phyloP scores from a whole-genome alignment of 257 asterid species.

The Plantago ovata region DNA sequence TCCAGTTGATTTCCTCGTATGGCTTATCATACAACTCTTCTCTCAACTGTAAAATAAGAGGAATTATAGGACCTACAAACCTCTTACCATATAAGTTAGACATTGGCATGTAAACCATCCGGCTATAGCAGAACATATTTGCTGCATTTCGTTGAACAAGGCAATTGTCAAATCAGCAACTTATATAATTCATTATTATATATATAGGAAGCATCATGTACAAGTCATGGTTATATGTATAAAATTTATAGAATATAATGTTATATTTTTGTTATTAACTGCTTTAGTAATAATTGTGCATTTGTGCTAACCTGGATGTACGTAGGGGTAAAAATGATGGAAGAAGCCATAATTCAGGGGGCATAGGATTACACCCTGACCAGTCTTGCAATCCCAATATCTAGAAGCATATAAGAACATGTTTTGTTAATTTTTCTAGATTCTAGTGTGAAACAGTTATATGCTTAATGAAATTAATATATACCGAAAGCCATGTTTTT shows the following conservation, averaged over 20 bases:
- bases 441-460: neutral
- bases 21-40: slow-evolving; percentile 63
- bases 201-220: too few relatives aligned
- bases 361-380: slow-evolving; percentile 77
- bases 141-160: too few relatives aligned
- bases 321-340: slow-evolving; percentile 64
- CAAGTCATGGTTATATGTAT: too few relatives aligned
- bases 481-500: slow-evolving; percentile 76
- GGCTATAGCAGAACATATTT: slow-evolving; percentile 74
- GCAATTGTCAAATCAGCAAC: too few relatives aligned
- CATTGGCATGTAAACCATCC: slow-evolving; percentile 85
- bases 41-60: slow-evolving; percentile 51
- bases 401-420: slow-evolving; percentile 17
- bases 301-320: slow-evolving; percentile 81
- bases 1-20: slow-evolving; percentile 51
- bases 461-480: neutral
- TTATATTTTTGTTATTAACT: too few relatives aligned
- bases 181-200: too few relatives aligned
- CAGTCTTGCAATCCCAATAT: slow-evolving; percentile 65
- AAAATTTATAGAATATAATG: too few relatives aligned
- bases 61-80: slow-evolving; percentile 68
- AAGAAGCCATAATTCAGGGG: slow-evolving; percentile 78
- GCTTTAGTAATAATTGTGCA: too few relatives aligned
- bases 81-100: slow-evolving; percentile 71
- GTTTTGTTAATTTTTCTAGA: neutral